Conservation (phyloP, 129 eudicot species). For the Arctium lappa region DNA sequence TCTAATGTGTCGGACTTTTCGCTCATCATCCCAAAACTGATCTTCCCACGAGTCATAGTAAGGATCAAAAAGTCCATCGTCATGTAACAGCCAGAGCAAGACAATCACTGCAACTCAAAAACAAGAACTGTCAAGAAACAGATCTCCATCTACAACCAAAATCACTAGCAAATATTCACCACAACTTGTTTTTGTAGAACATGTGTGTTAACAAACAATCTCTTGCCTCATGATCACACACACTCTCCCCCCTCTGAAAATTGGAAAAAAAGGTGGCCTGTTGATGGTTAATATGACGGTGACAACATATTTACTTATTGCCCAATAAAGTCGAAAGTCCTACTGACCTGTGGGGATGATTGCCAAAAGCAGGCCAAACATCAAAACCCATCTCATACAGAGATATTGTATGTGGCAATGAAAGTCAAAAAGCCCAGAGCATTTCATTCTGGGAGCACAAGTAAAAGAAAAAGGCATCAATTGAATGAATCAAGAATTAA, state of each 20-base stretch:
- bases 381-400: conserved; percentile 84
- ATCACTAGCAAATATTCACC: neutral
- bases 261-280: neutral
- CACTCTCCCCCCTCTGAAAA: neutral
- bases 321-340: no score
- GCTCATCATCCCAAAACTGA: conserved; percentile 42
- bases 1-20: conserved; percentile 18
- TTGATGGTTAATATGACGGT: neutral
- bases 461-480: neutral
- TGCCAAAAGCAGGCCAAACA: conserved; percentile 75
- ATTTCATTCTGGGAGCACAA: conserved; percentile 56
- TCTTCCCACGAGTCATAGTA: conserved; percentile 96
- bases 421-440: conserved; percentile 71
- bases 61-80: conserved; percentile 89
- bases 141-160: neutral
- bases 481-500: neutral
- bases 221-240: no score
- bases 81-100: conserved; percentile 85
- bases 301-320: no score
- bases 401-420: conserved; percentile 77
- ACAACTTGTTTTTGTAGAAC: neutral
- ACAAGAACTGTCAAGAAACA: neutral
- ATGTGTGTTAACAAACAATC: neutral
- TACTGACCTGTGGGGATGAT: conserved; percentile 70
- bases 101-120: conserved; percentile 50